phyloP scores from a whole-genome alignment of 768 basidiomycete genomes.

The Megacollybia marginata region DNA sequence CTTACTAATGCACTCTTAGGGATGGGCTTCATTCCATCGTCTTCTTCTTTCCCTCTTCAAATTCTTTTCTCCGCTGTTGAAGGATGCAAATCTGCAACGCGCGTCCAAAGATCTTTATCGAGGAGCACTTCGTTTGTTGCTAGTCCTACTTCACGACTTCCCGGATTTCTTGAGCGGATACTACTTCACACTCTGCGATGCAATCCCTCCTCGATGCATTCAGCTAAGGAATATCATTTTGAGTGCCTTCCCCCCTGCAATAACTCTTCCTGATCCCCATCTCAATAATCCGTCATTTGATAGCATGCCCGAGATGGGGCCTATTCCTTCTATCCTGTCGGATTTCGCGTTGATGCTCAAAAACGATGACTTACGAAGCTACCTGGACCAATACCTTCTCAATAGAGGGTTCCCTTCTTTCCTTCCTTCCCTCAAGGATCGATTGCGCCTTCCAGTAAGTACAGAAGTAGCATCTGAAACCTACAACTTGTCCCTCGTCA shows the following conservation, averaged over 20 bases:
- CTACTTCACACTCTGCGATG: slow-evolving; percentile 93
- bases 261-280: slow-evolving; percentile 82
- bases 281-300: slow-evolving; percentile 70
- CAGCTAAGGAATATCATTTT: slow-evolving; percentile 96
- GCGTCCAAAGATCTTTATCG: slow-evolving; percentile 86
- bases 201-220: slow-evolving; percentile 86
- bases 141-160: slow-evolving; percentile 97
- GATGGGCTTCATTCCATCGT: slow-evolving; percentile 96
- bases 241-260: slow-evolving; percentile 83
- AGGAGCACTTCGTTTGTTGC: slow-evolving; percentile 81
- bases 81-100: slow-evolving; percentile 68
- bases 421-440: slow-evolving; percentile 73
- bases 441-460: slow-evolving; percentile 46
- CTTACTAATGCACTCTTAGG: slow-evolving; percentile 31
- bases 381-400: slow-evolving; percentile 82
- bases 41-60: slow-evolving; percentile 90
- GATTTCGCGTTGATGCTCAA: slow-evolving; percentile 85
- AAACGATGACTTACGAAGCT: slow-evolving; percentile 66
- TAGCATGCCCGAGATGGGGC: slow-evolving; percentile 81
- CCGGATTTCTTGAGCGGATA: slow-evolving; percentile 97
- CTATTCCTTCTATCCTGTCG: slow-evolving; percentile 83
- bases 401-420: slow-evolving; percentile 66
- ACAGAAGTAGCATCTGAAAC: slow-evolving; percentile 43
- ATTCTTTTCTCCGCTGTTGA: slow-evolving; percentile 89
- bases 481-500: slow-evolving; percentile 88